Base-by-base conservation (phyloP, 805 yeast species). In the Teunomyces pallodes region DNA sequence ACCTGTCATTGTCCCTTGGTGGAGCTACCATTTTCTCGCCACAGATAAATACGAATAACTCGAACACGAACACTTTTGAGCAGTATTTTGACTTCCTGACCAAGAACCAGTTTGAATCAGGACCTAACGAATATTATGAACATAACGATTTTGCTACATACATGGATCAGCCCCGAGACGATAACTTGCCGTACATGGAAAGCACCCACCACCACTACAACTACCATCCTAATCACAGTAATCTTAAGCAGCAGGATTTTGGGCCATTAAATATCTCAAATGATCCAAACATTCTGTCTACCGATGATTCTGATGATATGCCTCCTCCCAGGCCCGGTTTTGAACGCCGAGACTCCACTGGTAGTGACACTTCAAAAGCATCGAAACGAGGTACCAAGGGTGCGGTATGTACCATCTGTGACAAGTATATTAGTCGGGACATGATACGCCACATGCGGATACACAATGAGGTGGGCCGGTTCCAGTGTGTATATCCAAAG, bases 381-480 rank as follows among this genome's bases (percentile, higher is more conserved):
- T 38, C 41, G 30, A 66, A 68, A 41, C 56, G 65, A 38, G 46
- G 48, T 14, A 49, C 65, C 28, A 72, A 70, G 48, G 76, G 75
- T 9, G 63, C 74, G 17, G 58, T 64, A 9, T 73, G 78, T 48
- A 46, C 65, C 6, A 55, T 73, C 12, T 73, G 78, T 54, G 72
- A 66, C 46, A 70, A 70, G 51, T 69, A 56, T 54, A 73, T 73
- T 46, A 64, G 70, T 45, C 54, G 78, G 41, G 78, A 73, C 52
- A 56, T 70, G 43, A 67, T 71, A 5, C 54, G 78, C 36, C 78
- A 73, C 53, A 61, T 72, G 62, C 59, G 78, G 33, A 73, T 69
- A 36, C 78, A 73, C 56, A 70, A 73, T 52, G 75, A 69, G 42
- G 58, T 68, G 8, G 76, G 77, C 3, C 53, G 78, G 24, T 73